Evolutionary conservation across 345 rosid genomes (phyloP), one percentile per base, ranked within the genome.

Genomic region (Linum usitatissimum): DNA sequence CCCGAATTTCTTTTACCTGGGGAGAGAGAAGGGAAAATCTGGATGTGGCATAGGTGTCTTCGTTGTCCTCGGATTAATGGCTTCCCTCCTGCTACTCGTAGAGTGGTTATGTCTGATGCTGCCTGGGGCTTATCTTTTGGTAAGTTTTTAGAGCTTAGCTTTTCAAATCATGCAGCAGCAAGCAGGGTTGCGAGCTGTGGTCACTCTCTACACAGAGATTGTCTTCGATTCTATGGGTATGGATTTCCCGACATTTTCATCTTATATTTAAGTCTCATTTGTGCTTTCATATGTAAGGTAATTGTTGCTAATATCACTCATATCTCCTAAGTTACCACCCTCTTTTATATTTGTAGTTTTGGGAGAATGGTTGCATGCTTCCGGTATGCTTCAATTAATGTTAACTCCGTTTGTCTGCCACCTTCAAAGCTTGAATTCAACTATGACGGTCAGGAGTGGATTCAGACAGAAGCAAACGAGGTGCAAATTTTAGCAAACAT

Each of bases 1-100:
- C 76, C 81, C 4, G 95, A 87, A 60, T 65, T 77, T 60, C 70
- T 84, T 60, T 75, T 94, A 70, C 85, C 92, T 6, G 96, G 99
- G 65, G 96, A 90, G 73, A 84, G 73, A 79, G 96, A 86, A 58
- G 97, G 97, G 40, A 94, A 83, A 76, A 86, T 94, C 73, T 94
- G 99, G 99, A 94, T 94, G 99, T 94, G 99, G 99, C 99, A 94
- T 72, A 77, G 99, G 77, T 94, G 99, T 80, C 74, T 94, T 61
- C 85, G 75, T 65, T 94, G 99, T 70, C 95, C 96, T 40, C 80
- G 92, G 59, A 69, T 64, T 64, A 78, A 75, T 53, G 87, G 96
- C 66, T 87, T 86, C 68, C 99, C 99, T 66, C 97, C 95, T 3
- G 95, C 97, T 15, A 94, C 99, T 70, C 77, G 82, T 58, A 86